These are phyloP conservation scores for Hylodesmum podocarpum DNA, from an alignment of 306 rosid genomes.

Conservation along the genomic window DNA sequence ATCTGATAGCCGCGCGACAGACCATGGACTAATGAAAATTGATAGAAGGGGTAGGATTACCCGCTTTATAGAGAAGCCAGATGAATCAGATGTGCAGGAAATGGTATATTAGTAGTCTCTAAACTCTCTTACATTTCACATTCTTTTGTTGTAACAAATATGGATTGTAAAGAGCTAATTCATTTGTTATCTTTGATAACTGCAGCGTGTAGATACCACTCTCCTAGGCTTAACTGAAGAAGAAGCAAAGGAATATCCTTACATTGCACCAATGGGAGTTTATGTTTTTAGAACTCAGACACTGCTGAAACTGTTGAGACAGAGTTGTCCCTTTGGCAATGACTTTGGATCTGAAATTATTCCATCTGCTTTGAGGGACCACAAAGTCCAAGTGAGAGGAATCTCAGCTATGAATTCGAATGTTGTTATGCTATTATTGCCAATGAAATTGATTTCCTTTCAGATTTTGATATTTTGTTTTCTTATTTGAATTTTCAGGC, in stretches of 20 bases:
- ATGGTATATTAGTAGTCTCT: slow-evolving; percentile 52
- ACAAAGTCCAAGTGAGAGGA: slow-evolving; percentile 82
- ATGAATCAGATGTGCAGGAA: slow-evolving; percentile 59
- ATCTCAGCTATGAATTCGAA: not conserved
- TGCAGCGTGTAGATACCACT: slow-evolving; percentile 73
- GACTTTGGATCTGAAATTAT: slow-evolving; percentile 90
- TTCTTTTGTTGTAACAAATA: not conserved
- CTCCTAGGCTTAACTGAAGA: slow-evolving; percentile 59
- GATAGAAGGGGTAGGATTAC: slow-evolving; percentile 54
- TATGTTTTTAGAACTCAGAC: slow-evolving; percentile 74
- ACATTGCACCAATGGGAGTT: slow-evolving; percentile 89
- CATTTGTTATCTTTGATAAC: not conserved
- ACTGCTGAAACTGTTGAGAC: slow-evolving; percentile 64
- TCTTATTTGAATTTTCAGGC: slow-evolving; percentile 50
- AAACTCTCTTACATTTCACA: not conserved
- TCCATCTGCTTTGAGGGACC: slow-evolving; percentile 70
- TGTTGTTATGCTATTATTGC: not conserved
- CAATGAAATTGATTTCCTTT: not conserved
- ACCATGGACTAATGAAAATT: slow-evolving; percentile 73
- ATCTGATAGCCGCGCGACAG: slow-evolving; percentile 67
- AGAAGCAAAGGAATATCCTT: slow-evolving; percentile 60
- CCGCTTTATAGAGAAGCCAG: slow-evolving; percentile 70
- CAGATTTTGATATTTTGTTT: not conserved
- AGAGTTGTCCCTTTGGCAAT: slow-evolving; percentile 66
- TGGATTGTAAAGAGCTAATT: slow-evolving; percentile 5